These are phyloP conservation scores for Massariosphaeria phaeospora DNA, from an alignment of 495 filamentous ascomycete genomes.

Conservation along the genomic window DNA sequence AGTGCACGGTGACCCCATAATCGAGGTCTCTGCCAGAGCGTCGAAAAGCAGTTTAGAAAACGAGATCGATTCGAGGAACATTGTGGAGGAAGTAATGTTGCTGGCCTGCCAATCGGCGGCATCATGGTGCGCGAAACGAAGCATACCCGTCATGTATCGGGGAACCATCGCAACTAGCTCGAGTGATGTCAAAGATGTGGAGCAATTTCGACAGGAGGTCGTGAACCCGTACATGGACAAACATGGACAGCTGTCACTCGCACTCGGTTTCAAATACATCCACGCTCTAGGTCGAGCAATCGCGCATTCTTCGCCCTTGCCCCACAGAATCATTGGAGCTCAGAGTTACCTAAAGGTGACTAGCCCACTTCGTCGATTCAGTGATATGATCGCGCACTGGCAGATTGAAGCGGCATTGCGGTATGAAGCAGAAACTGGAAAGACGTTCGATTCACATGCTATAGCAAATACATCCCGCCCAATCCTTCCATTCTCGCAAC, in stretches of 20 bases:
- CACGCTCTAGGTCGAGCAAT: constrained; percentile 48
- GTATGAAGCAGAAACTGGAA: constrained; percentile 57
- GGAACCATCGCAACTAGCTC: constrained; percentile 59
- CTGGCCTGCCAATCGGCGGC: constrained; percentile 69
- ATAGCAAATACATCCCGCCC: neutral
- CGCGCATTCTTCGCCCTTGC: constrained; percentile 48
- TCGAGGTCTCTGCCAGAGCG: constrained; percentile 36
- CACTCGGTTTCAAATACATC: constrained; percentile 39
- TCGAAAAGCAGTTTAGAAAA: constrained; percentile 40
- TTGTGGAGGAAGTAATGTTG: constrained; percentile 68
- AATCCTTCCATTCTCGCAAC: constrained; percentile 58
- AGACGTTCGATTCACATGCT: constrained; percentile 45
- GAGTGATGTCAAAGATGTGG: constrained; percentile 28
- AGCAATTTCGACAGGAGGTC: constrained; percentile 33
- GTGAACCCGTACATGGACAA: constrained; percentile 37
- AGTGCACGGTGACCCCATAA: constrained; percentile 52
- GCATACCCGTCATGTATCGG: constrained; percentile 75
- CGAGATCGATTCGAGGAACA: constrained; percentile 6
- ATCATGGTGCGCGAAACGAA: constrained; percentile 65
- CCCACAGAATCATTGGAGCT: constrained; percentile 59
- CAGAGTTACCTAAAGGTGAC: constrained; percentile 74
- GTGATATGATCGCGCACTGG: constrained; percentile 82
- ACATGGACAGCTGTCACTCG: constrained; percentile 30
- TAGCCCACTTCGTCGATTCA: constrained; percentile 77
- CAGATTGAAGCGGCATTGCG: constrained; percentile 81